These are phyloP conservation scores for Chaetomium fimeti DNA, from an alignment of 495 filamentous ascomycete species.

Conservation along the genomic window DNA sequence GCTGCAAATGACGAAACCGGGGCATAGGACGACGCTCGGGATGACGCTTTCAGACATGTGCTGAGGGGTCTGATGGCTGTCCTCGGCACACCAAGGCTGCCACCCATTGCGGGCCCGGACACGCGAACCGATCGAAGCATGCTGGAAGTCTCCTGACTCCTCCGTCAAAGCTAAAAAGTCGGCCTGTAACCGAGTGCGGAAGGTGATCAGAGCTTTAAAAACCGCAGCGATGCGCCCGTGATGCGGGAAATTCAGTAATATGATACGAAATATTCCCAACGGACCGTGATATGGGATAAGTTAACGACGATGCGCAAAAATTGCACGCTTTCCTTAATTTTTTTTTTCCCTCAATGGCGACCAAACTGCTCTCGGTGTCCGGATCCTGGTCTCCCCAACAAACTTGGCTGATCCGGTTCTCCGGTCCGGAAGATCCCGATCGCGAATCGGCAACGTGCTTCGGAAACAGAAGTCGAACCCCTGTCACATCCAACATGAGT, in stretches of 20 bases:
- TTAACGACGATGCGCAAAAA: slow-evolving; percentile 8
- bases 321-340: background rate
- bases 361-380: background rate
- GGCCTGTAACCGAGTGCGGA: slow-evolving; percentile 9
- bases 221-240: slow-evolving; percentile 10
- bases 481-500: background rate
- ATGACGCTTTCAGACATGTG: slow-evolving; percentile 38
- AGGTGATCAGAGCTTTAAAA: slow-evolving; percentile 7
- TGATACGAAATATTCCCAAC: background rate
- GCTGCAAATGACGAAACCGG: slow-evolving; percentile 22
- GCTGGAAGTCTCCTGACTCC: slow-evolving; percentile 29
- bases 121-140: slow-evolving; percentile 49
- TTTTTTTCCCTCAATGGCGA: slow-evolving; percentile 17
- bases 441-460: slow-evolving; percentile 17
- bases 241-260: background rate
- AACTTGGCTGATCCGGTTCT: slow-evolving; percentile 16
- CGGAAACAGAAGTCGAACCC: slow-evolving; percentile 2
- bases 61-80: slow-evolving; percentile 36
- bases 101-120: slow-evolving; percentile 40
- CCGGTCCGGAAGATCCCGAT: slow-evolving; percentile 27
- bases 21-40: slow-evolving; percentile 13
- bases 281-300: background rate
- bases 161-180: background rate
- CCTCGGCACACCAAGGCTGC: slow-evolving; percentile 44
- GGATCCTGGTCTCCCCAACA: slow-evolving; percentile 17